phyloP scores from a whole-genome alignment of 1,139 yeast genomes.

The Hansenula sp. region DNA sequence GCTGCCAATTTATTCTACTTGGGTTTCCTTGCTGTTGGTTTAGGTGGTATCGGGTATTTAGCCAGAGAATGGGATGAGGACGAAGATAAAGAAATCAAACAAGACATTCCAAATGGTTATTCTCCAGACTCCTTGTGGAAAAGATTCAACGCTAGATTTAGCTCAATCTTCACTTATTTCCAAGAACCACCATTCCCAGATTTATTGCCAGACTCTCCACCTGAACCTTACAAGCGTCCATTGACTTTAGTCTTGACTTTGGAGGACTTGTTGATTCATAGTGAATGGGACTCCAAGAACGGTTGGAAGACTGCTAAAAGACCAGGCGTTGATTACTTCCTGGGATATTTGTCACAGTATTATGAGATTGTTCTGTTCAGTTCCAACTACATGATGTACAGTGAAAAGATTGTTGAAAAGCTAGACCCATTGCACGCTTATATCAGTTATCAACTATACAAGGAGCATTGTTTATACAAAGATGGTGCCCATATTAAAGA shows the following conservation, averaged over 20 bases:
- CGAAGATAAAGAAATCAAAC: conserved; percentile 56
- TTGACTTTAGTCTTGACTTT: conserved; percentile 83
- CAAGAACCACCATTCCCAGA: conserved; percentile 93
- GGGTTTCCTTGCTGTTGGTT: conserved; percentile 52
- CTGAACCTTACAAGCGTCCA: conserved; percentile 92
- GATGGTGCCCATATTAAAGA: conserved; percentile 87
- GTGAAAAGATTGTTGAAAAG: conserved; percentile 81
- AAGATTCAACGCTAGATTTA: conserved; percentile 68
- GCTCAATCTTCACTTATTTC: conserved; percentile 77
- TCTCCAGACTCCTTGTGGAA: conserved; percentile 60
- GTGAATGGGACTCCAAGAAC: conserved; percentile 85
- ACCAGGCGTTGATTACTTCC: conserved; percentile 96
- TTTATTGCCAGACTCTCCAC: conserved; percentile 86
- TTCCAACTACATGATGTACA: conserved; percentile 78
- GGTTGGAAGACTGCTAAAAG: conserved; percentile 99
- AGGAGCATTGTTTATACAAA: conserved; percentile 83
- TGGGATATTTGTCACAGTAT: conserved; percentile 91
- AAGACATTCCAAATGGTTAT: conserved; percentile 63
- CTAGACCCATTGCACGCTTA: conserved; percentile 92
- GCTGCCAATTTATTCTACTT: conserved; percentile 69
- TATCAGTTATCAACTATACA: conserved; percentile 79
- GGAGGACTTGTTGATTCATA: conserved; percentile 87
- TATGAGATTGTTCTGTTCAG: conserved; percentile 93
- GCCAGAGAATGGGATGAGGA: conserved; percentile 85
- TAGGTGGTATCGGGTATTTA: conserved; percentile 70